A percentile compares a stretch with the other conserved stretches of the same genome.
Evolutionary conservation across 106 monocot genomes (phyloP).

Genomic region (Gastrodia elata): DNA sequence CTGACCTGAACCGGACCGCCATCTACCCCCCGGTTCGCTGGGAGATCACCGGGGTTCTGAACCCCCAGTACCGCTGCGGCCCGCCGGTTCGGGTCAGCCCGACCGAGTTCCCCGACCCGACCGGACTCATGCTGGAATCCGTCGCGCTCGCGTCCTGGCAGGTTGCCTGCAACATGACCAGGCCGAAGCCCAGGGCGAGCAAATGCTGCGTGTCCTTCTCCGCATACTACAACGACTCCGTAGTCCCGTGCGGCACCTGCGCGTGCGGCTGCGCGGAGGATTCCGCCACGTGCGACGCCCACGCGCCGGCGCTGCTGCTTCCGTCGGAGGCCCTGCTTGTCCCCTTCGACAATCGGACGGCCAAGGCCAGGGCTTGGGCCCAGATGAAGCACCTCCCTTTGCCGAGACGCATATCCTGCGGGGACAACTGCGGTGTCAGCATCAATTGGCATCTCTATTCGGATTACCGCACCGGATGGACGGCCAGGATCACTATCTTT

Average conservation of each 20-base stretch:
- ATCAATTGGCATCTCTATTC: conserved; percentile 69
- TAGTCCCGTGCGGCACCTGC: conserved; percentile 80
- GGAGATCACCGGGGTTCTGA: conserved; percentile 61
- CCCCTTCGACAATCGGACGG: conserved; percentile 55
- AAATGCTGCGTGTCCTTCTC: conserved; percentile 97
- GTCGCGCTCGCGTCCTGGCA: conserved; percentile 86
- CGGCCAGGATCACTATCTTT: conserved; percentile 64
- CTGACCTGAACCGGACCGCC: conserved; percentile 78
- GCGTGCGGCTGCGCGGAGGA: conserved; percentile 70
- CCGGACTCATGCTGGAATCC: conserved; percentile 47
- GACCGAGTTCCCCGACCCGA: conserved; percentile 66
- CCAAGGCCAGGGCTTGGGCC: conserved; percentile 64
- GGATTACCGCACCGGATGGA: conserved; percentile 55
- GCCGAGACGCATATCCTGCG: conserved; percentile 27
- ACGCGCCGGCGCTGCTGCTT: conserved; percentile 43
- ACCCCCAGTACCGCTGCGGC: conserved; percentile 68
- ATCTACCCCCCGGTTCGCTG: conserved; percentile 70
- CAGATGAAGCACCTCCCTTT: conserved; percentile 41
- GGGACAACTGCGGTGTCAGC: conserved; percentile 61
- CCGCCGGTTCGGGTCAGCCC: conserved; percentile 70
- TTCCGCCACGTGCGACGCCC: conserved; percentile 33
- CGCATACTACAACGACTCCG: conserved; percentile 86
- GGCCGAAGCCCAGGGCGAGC: conserved; percentile 26
- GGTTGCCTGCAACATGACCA: conserved; percentile 81
- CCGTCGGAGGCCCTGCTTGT: conserved; percentile 71